Evolutionary conservation across 108 stramenopile genomes (phyloP).

Genomic region (Conticribra guillardii): DNA sequence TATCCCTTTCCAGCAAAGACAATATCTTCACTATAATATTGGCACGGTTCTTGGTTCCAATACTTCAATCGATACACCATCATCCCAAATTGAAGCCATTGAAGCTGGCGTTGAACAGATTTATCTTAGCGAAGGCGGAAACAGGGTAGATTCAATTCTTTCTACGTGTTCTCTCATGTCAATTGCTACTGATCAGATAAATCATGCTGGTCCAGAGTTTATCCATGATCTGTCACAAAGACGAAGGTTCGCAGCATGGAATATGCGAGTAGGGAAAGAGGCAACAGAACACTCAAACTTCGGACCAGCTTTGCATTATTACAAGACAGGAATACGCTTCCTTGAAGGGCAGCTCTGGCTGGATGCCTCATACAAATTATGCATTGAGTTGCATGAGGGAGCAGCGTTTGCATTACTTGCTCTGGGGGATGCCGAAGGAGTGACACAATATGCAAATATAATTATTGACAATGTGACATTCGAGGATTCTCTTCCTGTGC

Average conservation of each 20-base stretch:
- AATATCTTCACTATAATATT: conserved; percentile 6
- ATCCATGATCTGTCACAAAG: neutral
- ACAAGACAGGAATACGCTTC: conserved; percentile 8
- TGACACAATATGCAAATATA: neutral
- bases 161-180: neutral
- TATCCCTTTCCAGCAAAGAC: neutral
- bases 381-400: neutral
- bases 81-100: neutral
- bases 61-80: neutral
- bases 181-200: conserved; percentile 15
- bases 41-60: conserved; percentile 2
- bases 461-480: neutral
- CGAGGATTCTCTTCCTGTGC: neutral
- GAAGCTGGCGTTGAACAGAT: neutral
- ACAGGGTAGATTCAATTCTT: neutral
- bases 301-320: conserved; percentile 10
- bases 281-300: neutral
- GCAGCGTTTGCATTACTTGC: too few species aligned
- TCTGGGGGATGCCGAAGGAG: neutral
- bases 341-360: neutral
- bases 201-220: neutral
- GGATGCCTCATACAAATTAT: neutral
- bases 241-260: conserved; percentile 5
- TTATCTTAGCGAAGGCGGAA: neutral
- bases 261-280: conserved; percentile 4